Evolutionary conservation across 306 rosid species (phyloP), one percentile per base, ranked within the genome.

Genomic region (Mimosa bimucronata): DNA sequence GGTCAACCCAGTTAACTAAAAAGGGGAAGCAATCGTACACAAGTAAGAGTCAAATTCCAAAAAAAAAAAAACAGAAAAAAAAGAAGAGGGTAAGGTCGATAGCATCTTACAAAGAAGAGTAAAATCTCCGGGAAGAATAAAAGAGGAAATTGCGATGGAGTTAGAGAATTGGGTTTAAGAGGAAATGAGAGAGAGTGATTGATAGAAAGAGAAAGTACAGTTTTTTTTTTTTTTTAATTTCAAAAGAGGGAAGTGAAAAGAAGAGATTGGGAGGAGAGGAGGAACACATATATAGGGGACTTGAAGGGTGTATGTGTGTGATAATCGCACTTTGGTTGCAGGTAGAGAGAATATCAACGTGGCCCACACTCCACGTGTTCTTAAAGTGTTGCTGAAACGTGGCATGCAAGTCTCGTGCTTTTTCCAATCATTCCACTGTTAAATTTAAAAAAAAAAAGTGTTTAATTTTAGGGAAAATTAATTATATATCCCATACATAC

Each of bases 251-350:
- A 40, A 37, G 26, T 16, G 46, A 34, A 60, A 57, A 40, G 30
- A 44, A 57, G 48, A 9, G 60, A 50, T 45, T 7, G n/a, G 5
- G 23, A 21, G 46, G 2, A 5, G 77, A 50, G 48, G 83, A 81
- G 83, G 74, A 74, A 55, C 83, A 85, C 15, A 60, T 77, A 60
- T 58, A 77, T 81, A 73, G 70, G 79, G 76, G 73, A 60, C 69
- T 25, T 79, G 57, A 34, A 79, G 19, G 29, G 46, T n/a, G n/a
- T n/a, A n/a, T n/a, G n/a, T n/a, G 65, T 41, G 44, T 21, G 67
- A 37, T 23, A 41, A n/a, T 31, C 31, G 82, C 42, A 30, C 41
- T 15, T 7, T 42, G 42, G n/a, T 34, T 25, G 61, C 29, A 71
- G 69, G 71, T 2, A 6, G 81, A 75, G 74, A 6, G 83, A 73